Evolutionary conservation across 495 filamentous ascomycete species (phyloP).

Genomic region (Achaetomiella virescens): DNA sequence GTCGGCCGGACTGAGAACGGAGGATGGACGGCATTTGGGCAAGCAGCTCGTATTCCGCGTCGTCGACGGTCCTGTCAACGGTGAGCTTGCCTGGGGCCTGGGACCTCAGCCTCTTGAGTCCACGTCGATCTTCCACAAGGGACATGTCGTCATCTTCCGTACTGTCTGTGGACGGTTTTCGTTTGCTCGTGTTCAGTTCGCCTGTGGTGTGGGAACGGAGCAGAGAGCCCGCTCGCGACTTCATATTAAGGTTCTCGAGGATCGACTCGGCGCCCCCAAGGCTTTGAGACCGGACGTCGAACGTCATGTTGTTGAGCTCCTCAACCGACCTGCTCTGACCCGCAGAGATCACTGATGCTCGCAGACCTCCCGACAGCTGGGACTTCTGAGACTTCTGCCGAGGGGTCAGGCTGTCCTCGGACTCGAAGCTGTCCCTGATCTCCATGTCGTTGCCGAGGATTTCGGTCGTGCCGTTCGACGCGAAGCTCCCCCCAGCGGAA

Average conservation of each 20-base stretch:
- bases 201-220: conserved; percentile 14
- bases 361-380: conserved; percentile 10
- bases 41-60: conserved; percentile 33
- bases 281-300: conserved; percentile 37
- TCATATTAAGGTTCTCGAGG: conserved; percentile 39
- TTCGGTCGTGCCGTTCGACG: conserved; percentile 24
- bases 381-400: conserved; percentile 24
- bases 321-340: conserved; percentile 27
- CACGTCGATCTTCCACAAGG: conserved; percentile 24
- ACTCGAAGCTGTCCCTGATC: conserved; percentile 39
- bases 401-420: conserved; percentile 33
- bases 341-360: conserved; percentile 14
- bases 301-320: conserved; percentile 32
- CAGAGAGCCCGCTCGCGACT: conserved; percentile 28
- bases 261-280: conserved; percentile 40
- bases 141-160: conserved; percentile 31
- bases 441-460: conserved; percentile 26
- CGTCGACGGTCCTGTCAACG: conserved; percentile 9
- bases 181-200: conserved; percentile 40
- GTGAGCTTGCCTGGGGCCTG: conserved; percentile 18
- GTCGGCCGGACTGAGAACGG: conserved; percentile 33
- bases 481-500: conserved; percentile 23
- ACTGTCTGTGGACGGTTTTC: conserved; percentile 35
- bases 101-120: conserved; percentile 43
- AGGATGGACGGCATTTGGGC: conserved; percentile 32